Percentiles rank a stretch among this genome's conserved stretches.
These are phyloP conservation scores for Decorospora gaudefroyi DNA, from an alignment of 2,329 filamentous ascomycete species.

Conservation along the genomic window DNA sequence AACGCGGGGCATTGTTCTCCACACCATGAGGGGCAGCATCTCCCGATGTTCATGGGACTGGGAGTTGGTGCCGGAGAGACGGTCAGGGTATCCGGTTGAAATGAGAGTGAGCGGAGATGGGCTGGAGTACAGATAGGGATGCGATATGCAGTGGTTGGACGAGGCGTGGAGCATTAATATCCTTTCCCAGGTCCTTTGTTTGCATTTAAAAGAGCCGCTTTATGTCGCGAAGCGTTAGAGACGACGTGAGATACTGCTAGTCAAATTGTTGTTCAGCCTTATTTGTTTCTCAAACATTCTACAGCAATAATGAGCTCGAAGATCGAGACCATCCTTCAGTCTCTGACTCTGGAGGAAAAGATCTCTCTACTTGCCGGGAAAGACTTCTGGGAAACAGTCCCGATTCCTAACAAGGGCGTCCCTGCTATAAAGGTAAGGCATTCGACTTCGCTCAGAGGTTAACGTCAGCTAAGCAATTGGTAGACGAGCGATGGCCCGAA, in stretches of 20 bases:
- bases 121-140: slow-evolving; percentile 8
- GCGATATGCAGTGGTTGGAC: not conserved
- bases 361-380: slow-evolving; percentile 43
- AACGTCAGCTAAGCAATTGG: slow-evolving; percentile 1
- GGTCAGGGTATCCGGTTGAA: slow-evolving; percentile 19
- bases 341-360: slow-evolving; percentile 45
- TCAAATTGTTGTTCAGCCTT: no score
- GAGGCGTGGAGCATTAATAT: slow-evolving; percentile 6
- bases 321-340: slow-evolving; percentile 37
- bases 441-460: not conserved
- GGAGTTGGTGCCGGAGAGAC: slow-evolving; percentile 17
- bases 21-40: slow-evolving; percentile 11
- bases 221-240: no score
- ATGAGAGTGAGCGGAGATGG: slow-evolving; percentile 1
- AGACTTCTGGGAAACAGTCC: slow-evolving; percentile 71
- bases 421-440: slow-evolving; percentile 57
- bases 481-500: slow-evolving; percentile 70
- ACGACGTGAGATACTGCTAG: no score
- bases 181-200: slow-evolving; percentile 3
- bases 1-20: slow-evolving; percentile 15
- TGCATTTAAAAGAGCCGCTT: not conserved
- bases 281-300: not conserved
- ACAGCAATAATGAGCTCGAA: slow-evolving; percentile 27
- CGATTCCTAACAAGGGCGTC: slow-evolving; percentile 62
- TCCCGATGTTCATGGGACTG: slow-evolving; percentile 9